Base-by-base conservation (phyloP, 345 rosid species). In the Acer yangbiense region DNA sequence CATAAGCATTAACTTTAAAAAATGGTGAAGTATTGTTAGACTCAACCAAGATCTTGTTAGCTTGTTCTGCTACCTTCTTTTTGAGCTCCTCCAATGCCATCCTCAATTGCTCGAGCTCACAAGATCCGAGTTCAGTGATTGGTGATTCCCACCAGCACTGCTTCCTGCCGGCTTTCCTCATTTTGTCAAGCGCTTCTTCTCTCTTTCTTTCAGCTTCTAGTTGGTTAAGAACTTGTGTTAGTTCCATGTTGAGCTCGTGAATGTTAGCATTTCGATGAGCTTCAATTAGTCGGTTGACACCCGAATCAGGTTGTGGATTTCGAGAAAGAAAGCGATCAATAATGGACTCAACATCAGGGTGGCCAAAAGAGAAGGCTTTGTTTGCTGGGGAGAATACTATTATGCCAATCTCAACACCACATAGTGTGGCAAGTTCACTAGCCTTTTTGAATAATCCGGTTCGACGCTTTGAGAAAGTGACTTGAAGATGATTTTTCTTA, bases 391-490 rank as follows among this genome's bases (percentile, higher is more conserved):
- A 90, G 74, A 87, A 90, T 18, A 87, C 90, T 18, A 87, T 71
- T 43, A 88, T 57, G 0, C 81, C 89, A 17, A 84, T 69, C 0
- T 85, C 86, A 4, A 76, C 86, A 5, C 87, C 89, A 46, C 88
- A 88, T 2, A 88, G 85, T 1, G 89, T 87, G 83, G 85, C 78
- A 0, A 88, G 88, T 70, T 90, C 91, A 32, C 85, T 90, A 0
- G 90, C 92, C 65, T 90, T 90, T 81, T 87, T 88, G 81, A 90
- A 85, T 1, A 88, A 82, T 1, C 90, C 89, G 0, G 87, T 73
- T 0, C 86, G 80, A 6, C 90, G 89, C 75, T 90, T 90, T 0
- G 93, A 90, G 84, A 90, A 88, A n/a, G 93, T 88, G 18, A 90
- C 90, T 43, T 87, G 87, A 3, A 78, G 82, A 23, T 79, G 79